Evolutionary conservation across 345 rosid species (phyloP).

Genomic region (Euphorbia peplus): DNA sequence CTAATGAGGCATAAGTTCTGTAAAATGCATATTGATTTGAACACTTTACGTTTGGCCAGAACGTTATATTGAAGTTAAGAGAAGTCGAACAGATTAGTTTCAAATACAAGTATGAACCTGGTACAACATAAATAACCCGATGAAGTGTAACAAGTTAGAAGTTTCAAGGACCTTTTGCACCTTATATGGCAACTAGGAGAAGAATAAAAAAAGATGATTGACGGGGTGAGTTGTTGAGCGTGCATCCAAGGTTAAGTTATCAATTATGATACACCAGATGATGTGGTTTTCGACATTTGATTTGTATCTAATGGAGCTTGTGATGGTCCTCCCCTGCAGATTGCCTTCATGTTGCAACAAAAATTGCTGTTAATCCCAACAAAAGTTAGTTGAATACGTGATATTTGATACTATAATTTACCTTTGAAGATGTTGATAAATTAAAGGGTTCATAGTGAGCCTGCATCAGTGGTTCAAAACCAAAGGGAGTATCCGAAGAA

Average conservation of each 20-base stretch:
- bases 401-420: constrained; percentile 18
- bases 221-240: constrained; percentile 7
- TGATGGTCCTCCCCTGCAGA: constrained; percentile 32
- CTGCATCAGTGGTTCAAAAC: constrained; percentile 33
- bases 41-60: constrained; percentile 9
- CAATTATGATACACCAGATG: constrained; percentile 39
- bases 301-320: constrained; percentile 31
- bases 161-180: constrained; percentile 27
- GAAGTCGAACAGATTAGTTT: constrained; percentile 2
- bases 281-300: constrained; percentile 31
- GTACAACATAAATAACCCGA: constrained; percentile 21
- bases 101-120: constrained; percentile 16
- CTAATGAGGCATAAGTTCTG: too few relatives aligned
- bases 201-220: not conserved
- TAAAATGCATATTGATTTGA: too few relatives aligned
- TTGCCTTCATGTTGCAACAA: constrained; percentile 35
- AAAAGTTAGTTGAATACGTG: constrained; percentile 2
- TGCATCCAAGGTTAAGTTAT: constrained; percentile 15
- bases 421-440: constrained; percentile 42
- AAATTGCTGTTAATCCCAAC: constrained; percentile 6
- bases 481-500: constrained; percentile 33
- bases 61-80: constrained; percentile 6
- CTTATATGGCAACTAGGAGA: not conserved
- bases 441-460: constrained; percentile 38
- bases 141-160: constrained; percentile 24